A percentile compares a stretch with the other conserved stretches of the same genome.
phyloP scores from a whole-genome alignment of 768 basidiomycete species.

The Boletus fagicola region DNA sequence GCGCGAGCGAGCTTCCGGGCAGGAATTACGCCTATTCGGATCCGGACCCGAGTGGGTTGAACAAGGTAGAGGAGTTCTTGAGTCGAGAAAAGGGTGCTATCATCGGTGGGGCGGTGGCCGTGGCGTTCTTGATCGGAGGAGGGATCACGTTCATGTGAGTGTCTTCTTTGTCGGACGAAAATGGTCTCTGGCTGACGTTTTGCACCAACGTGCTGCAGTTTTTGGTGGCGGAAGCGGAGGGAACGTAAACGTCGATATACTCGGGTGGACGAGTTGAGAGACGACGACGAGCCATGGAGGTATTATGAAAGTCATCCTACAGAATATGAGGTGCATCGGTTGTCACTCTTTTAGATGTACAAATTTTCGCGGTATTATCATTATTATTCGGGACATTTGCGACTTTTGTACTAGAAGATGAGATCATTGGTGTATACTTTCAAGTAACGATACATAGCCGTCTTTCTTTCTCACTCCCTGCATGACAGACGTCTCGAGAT shows the following conservation, averaged over 20 bases:
- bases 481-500: neutral
- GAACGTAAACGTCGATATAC: conserved; percentile 22
- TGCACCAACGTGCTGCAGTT: conserved; percentile 9
- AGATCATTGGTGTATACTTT: neutral
- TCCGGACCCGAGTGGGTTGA: conserved; percentile 54
- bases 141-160: conserved; percentile 38
- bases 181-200: neutral
- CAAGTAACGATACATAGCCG: neutral
- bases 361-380: neutral
- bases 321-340: conserved; percentile 17
- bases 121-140: conserved; percentile 39
- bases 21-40: conserved; percentile 48
- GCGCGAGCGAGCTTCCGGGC: conserved; percentile 38
- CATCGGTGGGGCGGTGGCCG: conserved; percentile 46
- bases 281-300: conserved; percentile 33
- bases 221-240: conserved; percentile 29
- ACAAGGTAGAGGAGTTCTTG: conserved; percentile 45
- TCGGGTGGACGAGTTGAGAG: conserved; percentile 28
- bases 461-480: neutral
- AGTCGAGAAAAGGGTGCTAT: conserved; percentile 44
- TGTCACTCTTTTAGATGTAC: conserved; percentile 3
- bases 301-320: conserved; percentile 21
- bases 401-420: neutral
- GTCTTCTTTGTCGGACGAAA: neutral
- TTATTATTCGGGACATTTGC: neutral